Evolutionary conservation across 2,329 filamentous ascomycete species (phyloP), one percentile per base, ranked within the genome.

Genomic region (Polytolypa hystricis): DNA sequence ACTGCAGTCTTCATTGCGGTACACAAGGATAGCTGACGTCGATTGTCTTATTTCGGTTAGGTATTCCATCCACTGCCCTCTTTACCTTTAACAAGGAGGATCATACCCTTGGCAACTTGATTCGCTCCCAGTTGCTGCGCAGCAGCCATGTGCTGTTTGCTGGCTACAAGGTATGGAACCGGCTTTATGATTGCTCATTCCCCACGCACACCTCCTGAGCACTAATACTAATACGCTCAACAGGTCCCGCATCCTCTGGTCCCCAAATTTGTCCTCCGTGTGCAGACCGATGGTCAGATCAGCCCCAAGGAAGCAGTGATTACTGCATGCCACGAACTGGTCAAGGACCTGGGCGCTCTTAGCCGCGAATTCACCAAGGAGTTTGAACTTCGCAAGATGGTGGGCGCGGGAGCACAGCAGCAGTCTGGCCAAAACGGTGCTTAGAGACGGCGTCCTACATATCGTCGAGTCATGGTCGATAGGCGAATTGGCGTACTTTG

Each of bases 31-130:
- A 14, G 18, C 18, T 33, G 16, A 33, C 23, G 12, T 34, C n/a
- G n/a, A n/a, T n/a, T n/a, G n/a, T n/a, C n/a, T 19, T 14, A 12
- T 26, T 20, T 6, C 33, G 34, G 23, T 27, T 41, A 91, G 86
- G 85, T 54, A 86, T 93, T 57, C 84, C 89, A 15, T 93, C 94
- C 58, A 86, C 84, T n/a, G 83, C 85, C 7, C 83, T 95, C 62
- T 98, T 98, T 66, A 78, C 84, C 41, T 79, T 98, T 64, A 84
- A 85, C 64, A 96, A 95, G 62, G 91, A 98, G 61, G 91, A 98
- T 52, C 89, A 95, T 64, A 95, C 89, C 1, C 74, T 98, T 17
- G 91, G 81, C 50, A 95, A 98, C 60, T 72, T 98, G 38, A 73
- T 98, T 39, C 75, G 81, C 32, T 79, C 84, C 53, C 84, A 89